Evolutionary conservation across 768 basidiomycete genomes (phyloP).

Genomic region (Tubosaeta brunneosetosa): DNA sequence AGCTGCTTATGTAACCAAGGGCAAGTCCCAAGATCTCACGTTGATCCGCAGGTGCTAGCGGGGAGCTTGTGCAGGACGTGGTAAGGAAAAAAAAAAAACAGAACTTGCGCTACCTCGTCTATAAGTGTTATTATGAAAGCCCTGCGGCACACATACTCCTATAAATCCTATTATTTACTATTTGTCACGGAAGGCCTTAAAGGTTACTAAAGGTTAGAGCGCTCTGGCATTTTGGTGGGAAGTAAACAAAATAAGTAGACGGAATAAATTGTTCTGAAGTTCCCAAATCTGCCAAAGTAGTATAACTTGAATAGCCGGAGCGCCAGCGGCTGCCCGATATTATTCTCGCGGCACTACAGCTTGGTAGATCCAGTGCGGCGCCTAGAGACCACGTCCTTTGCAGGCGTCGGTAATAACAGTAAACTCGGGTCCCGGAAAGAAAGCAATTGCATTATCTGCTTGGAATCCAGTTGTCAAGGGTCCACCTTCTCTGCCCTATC

Average conservation of each 20-base stretch:
- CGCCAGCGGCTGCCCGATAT: background rate
- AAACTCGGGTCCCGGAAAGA: background rate
- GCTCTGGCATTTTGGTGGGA: too few relatives aligned
- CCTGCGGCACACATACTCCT: too few relatives aligned
- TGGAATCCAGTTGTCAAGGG: slow-evolving; percentile 3
- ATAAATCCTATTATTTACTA: too few relatives aligned
- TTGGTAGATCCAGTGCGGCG: background rate
- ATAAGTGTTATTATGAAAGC: too few relatives aligned
- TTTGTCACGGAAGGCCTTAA: too few relatives aligned
- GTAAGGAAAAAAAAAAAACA: background rate
- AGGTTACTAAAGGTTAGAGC: too few relatives aligned
- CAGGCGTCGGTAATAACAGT: background rate
- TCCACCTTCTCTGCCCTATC: slow-evolving; percentile 4
- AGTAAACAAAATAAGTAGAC: too few relatives aligned
- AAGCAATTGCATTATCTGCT: background rate
- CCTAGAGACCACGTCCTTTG: background rate
- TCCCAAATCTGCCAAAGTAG: background rate
- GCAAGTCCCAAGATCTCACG: too few relatives aligned
- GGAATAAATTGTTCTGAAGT: background rate
- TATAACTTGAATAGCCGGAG: background rate
- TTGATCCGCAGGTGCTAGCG: background rate
- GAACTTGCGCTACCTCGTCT: too few relatives aligned
- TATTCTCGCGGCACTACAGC: background rate
- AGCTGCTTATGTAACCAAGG: slow-evolving; percentile 12
- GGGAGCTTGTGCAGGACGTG: too few relatives aligned